Percentiles rank a stretch among this genome's conserved stretches.
Conservation (phyloP, 192 early-diverging fungal genomes). For the Coemansia sp. region DNA sequence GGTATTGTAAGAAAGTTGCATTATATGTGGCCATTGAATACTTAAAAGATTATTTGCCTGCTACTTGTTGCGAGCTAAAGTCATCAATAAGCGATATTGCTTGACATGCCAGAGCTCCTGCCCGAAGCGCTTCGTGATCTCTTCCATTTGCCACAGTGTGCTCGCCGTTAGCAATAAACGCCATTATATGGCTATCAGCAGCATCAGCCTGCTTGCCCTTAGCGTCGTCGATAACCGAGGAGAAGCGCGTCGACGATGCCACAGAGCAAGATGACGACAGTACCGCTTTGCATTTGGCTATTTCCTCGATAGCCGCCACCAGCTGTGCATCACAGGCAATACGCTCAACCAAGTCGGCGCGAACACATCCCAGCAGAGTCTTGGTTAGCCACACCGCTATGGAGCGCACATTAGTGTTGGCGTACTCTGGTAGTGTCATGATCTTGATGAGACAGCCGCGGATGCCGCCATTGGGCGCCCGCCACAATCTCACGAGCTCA, state of each 20-base stretch:
- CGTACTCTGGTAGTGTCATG: slow-evolving; percentile 23
- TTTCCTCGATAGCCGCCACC: slow-evolving; percentile 29
- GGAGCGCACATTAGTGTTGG: slow-evolving; percentile 24
- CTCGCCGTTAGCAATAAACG: slow-evolving; percentile 1
- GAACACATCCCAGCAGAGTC: slow-evolving; percentile 28
- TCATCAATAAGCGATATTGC: slow-evolving; percentile 3
- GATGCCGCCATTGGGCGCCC: slow-evolving; percentile 22
- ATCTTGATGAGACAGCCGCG: slow-evolving; percentile 19
- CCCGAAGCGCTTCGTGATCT: background rate
- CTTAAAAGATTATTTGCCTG: background rate
- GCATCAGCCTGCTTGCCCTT: background rate
- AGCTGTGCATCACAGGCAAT: slow-evolving; percentile 27
- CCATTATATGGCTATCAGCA: background rate
- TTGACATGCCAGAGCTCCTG: background rate
- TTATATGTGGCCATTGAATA: background rate
- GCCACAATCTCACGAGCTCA: slow-evolving; percentile 44
- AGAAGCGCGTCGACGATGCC: slow-evolving; percentile 7
- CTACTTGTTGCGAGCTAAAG: background rate
- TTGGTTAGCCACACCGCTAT: slow-evolving; percentile 35
- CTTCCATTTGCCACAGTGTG: background rate
- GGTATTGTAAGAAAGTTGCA: background rate
- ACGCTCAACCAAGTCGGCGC: slow-evolving; percentile 15
- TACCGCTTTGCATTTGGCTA: slow-evolving; percentile 3
- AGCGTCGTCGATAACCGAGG: background rate
- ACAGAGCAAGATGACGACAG: slow-evolving; percentile 9